Percentiles rank a stretch among this genome's conserved stretches.
Conservation (phyloP, 1,284 basidiomycete genomes). For the Phellopilus nigrolimitatus region DNA sequence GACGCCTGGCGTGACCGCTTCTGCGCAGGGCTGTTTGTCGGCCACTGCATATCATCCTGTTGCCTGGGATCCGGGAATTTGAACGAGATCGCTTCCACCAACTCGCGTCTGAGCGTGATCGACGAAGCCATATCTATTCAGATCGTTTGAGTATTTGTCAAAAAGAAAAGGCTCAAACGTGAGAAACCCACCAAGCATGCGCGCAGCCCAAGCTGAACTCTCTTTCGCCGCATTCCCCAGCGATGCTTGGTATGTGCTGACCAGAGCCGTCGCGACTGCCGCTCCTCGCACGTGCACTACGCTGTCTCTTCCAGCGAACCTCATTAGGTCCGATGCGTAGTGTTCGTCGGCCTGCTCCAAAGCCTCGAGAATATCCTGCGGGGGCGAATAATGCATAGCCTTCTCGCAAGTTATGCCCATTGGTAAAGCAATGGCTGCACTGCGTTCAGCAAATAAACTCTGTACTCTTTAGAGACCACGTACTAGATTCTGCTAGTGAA, state of each 20-base stretch:
- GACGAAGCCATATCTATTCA: slow-evolving; percentile 59
- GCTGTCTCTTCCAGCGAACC: slow-evolving; percentile 55
- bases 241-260: slow-evolving; percentile 74
- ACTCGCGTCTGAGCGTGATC: slow-evolving; percentile 77
- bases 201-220: slow-evolving; percentile 51
- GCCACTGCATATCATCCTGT: slow-evolving; percentile 68
- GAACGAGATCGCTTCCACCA: slow-evolving; percentile 62
- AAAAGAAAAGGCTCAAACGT: slow-evolving; percentile 2
- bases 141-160: slow-evolving; percentile 9
- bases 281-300: slow-evolving; percentile 72
- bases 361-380: slow-evolving; percentile 57
- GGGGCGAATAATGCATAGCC: slow-evolving; percentile 37
- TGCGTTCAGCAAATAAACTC: neutral
- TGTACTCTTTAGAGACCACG: slow-evolving; percentile 26
- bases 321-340: slow-evolving; percentile 61
- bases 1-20: slow-evolving; percentile 31
- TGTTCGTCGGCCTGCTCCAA: slow-evolving; percentile 64
- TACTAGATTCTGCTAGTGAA: slow-evolving; percentile 83
- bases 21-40: slow-evolving; percentile 41
- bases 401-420: slow-evolving; percentile 64
- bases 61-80: slow-evolving; percentile 48
- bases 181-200: slow-evolving; percentile 57
- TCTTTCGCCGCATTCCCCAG: slow-evolving; percentile 55
- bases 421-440: slow-evolving; percentile 82
- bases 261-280: slow-evolving; percentile 62